A percentile compares a stretch with the other conserved stretches of the same genome.
Conservation (phyloP, 148 eudicot genomes). For the Polygonum aviculare region DNA sequence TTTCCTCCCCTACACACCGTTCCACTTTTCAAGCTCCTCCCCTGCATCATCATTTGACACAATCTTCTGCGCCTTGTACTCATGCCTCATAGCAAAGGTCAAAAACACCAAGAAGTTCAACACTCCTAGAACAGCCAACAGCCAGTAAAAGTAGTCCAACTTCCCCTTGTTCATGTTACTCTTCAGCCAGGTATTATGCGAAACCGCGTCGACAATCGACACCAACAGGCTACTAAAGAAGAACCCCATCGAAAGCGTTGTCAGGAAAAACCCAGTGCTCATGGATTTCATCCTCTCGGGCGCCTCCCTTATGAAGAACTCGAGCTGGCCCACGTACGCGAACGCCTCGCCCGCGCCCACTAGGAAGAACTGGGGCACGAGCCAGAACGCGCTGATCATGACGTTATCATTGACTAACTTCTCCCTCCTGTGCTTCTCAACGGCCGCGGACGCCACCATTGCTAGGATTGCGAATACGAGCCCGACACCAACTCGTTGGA, state of each 20-base stretch:
- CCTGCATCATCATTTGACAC: constrained; percentile 5
- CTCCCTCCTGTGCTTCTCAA: constrained; percentile 58
- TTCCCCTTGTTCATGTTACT: constrained; percentile 41
- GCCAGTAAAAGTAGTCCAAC: constrained; percentile 51
- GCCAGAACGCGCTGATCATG: constrained; percentile 78
- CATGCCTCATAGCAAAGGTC: constrained; percentile 38
- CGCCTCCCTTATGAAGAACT: constrained; percentile 94
- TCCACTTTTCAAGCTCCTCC: constrained; percentile 28
- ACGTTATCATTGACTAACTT: constrained; percentile 10
- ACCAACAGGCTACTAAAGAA: constrained; percentile 53
- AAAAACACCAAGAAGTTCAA: constrained; percentile 39
- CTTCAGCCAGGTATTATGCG: constrained; percentile 38
- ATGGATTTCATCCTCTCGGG: constrained; percentile 97
- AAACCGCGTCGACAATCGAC: constrained; percentile 30
- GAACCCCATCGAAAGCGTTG: constrained; percentile 51
- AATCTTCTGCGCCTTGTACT: constrained; percentile 37
- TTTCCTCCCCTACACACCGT: constrained; percentile 7
- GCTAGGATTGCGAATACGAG: constrained; percentile 49
- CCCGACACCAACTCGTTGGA: constrained; percentile 77
- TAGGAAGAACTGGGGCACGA: constrained; percentile 80
- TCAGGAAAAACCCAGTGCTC: constrained; percentile 78
- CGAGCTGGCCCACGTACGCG: constrained; percentile 94
- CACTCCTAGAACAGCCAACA: constrained; percentile 41
- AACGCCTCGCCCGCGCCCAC: constrained; percentile 98
- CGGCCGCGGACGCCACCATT: constrained; percentile 63